A percentile compares a stretch with the other conserved stretches of the same genome.
phyloP scores from a whole-genome alignment of 2,329 filamentous ascomycete species.

The Claviceps monticola region DNA sequence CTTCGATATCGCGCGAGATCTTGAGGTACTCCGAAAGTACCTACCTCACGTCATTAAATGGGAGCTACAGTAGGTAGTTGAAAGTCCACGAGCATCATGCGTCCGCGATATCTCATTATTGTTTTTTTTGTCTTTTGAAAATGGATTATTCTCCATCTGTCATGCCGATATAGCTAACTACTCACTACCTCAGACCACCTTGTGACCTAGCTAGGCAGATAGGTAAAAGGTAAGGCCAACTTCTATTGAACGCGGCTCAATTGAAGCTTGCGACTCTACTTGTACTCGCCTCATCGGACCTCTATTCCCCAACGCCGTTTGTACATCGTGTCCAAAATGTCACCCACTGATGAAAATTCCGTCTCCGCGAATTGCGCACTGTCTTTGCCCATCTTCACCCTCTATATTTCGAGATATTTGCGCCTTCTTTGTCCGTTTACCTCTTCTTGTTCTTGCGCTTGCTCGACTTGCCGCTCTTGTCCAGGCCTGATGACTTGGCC shows the following conservation, averaged over 20 bases:
- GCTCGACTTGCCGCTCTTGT: conserved; percentile 19
- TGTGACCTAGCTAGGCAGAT: background rate
- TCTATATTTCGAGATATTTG: background rate
- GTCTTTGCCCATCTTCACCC: background rate
- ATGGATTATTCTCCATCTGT: background rate
- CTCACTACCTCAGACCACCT: background rate
- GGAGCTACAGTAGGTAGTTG: too few relatives aligned
- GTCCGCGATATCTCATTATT: too few relatives aligned
- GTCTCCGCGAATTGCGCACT: background rate
- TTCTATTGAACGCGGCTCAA: background rate
- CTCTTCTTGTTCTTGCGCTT: conserved; percentile 8
- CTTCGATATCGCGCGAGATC: too few relatives aligned
- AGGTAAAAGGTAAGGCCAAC: background rate
- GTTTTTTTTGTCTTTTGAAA: too few relatives aligned
- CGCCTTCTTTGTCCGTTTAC: background rate
- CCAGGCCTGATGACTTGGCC: conserved; percentile 35
- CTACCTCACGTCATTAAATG: too few relatives aligned
- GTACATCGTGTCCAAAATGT: background rate
- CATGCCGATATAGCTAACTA: background rate
- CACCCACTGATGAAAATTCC: background rate
- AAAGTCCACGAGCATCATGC: too few relatives aligned
- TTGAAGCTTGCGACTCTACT: background rate
- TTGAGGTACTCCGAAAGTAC: too few relatives aligned
- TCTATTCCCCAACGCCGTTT: background rate
- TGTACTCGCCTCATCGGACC: background rate